Percentiles rank a stretch among this genome's conserved stretches.
phyloP scores from a whole-genome alignment of 352 stramenopile species.

The Phytophthora pinifolia region DNA sequence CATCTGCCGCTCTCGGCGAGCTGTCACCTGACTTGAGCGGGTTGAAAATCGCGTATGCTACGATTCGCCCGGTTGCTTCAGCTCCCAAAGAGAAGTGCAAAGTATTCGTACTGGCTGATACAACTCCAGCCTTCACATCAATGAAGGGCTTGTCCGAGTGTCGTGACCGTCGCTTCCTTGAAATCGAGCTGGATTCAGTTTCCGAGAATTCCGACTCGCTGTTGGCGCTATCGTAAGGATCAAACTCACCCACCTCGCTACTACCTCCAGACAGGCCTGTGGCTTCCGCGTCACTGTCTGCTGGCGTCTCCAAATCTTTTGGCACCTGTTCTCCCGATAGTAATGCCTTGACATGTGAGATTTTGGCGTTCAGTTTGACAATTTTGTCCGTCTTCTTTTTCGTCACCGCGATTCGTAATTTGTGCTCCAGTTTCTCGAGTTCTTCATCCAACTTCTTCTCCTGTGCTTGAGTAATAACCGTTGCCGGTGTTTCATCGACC shows the following conservation, averaged over 20 bases:
- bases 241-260: slow-evolving; percentile 31
- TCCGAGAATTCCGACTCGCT: slow-evolving; percentile 88
- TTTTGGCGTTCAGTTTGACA: slow-evolving; percentile 81
- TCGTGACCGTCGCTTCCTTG: slow-evolving; percentile 31
- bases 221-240: slow-evolving; percentile 79
- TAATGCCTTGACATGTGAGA: slow-evolving; percentile 74
- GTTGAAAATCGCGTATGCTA: slow-evolving; percentile 79
- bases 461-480: slow-evolving; percentile 87
- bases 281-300: slow-evolving; percentile 42
- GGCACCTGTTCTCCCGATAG: slow-evolving; percentile 73
- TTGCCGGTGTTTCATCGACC: slow-evolving; percentile 77
- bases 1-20: slow-evolving; percentile 22
- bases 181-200: slow-evolving; percentile 43
- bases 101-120: slow-evolving; percentile 54
- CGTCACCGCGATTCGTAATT: slow-evolving; percentile 84
- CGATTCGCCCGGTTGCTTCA: slow-evolving; percentile 79
- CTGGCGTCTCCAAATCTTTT: slow-evolving; percentile 39
- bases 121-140: slow-evolving; percentile 28
- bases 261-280: slow-evolving; percentile 28
- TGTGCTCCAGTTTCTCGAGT: slow-evolving; percentile 89
- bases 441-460: slow-evolving; percentile 91
- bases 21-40: slow-evolving; percentile 32
- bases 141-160: slow-evolving; percentile 26
- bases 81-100: slow-evolving; percentile 84
- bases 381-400: slow-evolving; percentile 92